Percentiles rank a stretch among this genome's conserved stretches.
These are phyloP conservation scores for Peribolospora baueri DNA, from an alignment of 768 basidiomycete species.

Conservation along the genomic window DNA sequence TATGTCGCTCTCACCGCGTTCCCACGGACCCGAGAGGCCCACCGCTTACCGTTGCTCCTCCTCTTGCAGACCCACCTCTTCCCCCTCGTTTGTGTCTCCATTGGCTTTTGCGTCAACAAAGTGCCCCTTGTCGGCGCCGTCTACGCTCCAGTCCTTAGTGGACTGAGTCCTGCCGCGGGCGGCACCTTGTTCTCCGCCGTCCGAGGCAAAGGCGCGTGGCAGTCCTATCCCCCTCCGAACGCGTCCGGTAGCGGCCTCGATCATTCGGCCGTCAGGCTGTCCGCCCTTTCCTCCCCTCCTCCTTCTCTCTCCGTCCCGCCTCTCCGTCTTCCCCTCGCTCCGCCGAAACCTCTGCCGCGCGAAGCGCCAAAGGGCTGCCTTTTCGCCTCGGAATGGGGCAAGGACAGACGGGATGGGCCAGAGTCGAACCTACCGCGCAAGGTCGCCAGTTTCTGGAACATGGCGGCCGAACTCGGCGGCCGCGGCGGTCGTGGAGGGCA, in stretches of 20 bases:
- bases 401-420: slow-evolving; percentile 8
- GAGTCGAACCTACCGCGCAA: slow-evolving; percentile 9
- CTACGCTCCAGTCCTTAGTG: slow-evolving; percentile 11
- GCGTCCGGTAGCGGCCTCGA: too few species aligned
- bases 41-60: too few species aligned
- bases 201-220: slow-evolving; percentile 8
- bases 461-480: slow-evolving; percentile 11
- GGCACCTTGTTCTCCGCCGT: slow-evolving; percentile 12
- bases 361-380: slow-evolving; percentile 12
- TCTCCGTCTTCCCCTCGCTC: slow-evolving; percentile 4
- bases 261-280: too few species aligned
- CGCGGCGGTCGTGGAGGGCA: slow-evolving; percentile 10
- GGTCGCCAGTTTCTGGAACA: slow-evolving; percentile 9
- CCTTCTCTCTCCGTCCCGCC: slow-evolving; percentile 4
- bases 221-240: background rate
- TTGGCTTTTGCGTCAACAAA: slow-evolving; percentile 13
- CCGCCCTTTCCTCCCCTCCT: slow-evolving; percentile 4
- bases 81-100: slow-evolving; percentile 10
- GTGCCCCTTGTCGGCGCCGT: slow-evolving; percentile 12
- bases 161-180: slow-evolving; percentile 7
- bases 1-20: background rate
- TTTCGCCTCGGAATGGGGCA: slow-evolving; percentile 14
- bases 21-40: too few species aligned
- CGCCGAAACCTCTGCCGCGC: slow-evolving; percentile 4
- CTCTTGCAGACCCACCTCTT: slow-evolving; percentile 7